These are phyloP conservation scores for Kregervanrija delftensis DNA, from an alignment of 805 yeast species.

Conservation along the genomic window DNA sequence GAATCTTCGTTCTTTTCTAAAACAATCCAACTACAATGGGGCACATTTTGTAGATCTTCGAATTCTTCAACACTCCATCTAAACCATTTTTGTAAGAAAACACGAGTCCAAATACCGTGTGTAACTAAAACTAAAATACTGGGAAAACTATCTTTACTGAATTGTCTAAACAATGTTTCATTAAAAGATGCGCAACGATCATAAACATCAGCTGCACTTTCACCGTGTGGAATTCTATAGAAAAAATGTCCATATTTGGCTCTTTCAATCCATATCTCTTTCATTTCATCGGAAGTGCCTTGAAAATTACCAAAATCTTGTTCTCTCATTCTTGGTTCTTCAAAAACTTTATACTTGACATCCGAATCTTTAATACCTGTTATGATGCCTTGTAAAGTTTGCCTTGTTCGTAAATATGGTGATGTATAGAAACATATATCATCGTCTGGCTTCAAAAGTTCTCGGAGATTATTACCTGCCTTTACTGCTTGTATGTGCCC, in stretches of 20 bases:
- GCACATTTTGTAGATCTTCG: constrained; percentile 75
- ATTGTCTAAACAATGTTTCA: constrained; percentile 79
- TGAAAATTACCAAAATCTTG: constrained; percentile 96
- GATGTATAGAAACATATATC: constrained; percentile 75
- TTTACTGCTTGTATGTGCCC: constrained; percentile 61
- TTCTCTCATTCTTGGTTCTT: constrained; percentile 89
- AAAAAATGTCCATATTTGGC: constrained; percentile 86
- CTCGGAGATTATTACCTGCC: constrained; percentile 48
- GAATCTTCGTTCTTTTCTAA: constrained; percentile 56
- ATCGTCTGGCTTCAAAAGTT: constrained; percentile 34
- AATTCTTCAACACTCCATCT: constrained; percentile 89
- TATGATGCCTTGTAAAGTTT: constrained; percentile 69
- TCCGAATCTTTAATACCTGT: constrained; percentile 39
- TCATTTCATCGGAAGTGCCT: constrained; percentile 69
- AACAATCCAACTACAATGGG: constrained; percentile 75
- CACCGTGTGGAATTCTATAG: constrained; percentile 88
- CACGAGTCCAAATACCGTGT: constrained; percentile 93
- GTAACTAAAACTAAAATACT: constrained; percentile 77
- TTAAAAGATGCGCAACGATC: constrained; percentile 88
- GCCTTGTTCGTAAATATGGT: constrained; percentile 79
- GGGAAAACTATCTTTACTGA: constrained; percentile 65
- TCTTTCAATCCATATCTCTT: constrained; percentile 72
- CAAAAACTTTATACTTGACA: constrained; percentile 53
- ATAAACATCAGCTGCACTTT: constrained; percentile 92
- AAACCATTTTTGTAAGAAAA: constrained; percentile 90